Evolutionary conservation across 352 stramenopile species (phyloP), one percentile per base, ranked within the genome.

Genomic region (Globisporangium spinosum): DNA sequence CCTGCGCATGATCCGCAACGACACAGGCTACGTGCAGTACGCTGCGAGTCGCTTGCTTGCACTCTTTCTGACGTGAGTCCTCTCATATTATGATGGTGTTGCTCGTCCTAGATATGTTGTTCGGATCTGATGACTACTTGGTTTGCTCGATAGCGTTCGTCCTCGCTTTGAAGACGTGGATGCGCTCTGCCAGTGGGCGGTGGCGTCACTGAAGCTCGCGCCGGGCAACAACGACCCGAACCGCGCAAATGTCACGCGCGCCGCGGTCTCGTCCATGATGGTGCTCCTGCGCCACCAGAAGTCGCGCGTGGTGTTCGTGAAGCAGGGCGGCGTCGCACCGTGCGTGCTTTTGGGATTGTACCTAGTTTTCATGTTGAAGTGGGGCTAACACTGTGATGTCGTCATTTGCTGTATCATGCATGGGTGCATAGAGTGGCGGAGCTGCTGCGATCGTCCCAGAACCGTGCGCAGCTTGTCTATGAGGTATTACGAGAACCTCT

Each of bases 391-490:
- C 17, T 68, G 38, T 34, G 20, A 35, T 55, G 35, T 65, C 90
- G 40, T 9, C n/a, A 20, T 49, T 47, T 47, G 38, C 38, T 47
- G 40, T 17, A n/a, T n/a, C 40, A 10, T n/a, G 40, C n/a, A n/a
- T 49, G 40, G 15, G n/a, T 17, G 7, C 73, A 23, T 25, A 72
- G 67, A 7, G 77, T 91, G 15, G 85, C 90, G 22, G 83, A 95
- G 47, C 65, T 95, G 62, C 72, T 95, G 38, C 82, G 89, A 73
- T 86, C 79, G 65, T 88, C 81, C 40, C 86, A 95, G 65, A 89
- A 86, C 65, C 84, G 86, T 35, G 92, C 97, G 8, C 97, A 99
- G 78, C 89, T 98, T 47, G 80, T 98, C 4, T 99, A 99, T 76
- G 97, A 95, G 70, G 86, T 94, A 70, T 32, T 32, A 32, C 25